Base-by-base conservation (phyloP, 2,329 filamentous ascomycete genomes). In the Raffaelea ambrosiae region DNA sequence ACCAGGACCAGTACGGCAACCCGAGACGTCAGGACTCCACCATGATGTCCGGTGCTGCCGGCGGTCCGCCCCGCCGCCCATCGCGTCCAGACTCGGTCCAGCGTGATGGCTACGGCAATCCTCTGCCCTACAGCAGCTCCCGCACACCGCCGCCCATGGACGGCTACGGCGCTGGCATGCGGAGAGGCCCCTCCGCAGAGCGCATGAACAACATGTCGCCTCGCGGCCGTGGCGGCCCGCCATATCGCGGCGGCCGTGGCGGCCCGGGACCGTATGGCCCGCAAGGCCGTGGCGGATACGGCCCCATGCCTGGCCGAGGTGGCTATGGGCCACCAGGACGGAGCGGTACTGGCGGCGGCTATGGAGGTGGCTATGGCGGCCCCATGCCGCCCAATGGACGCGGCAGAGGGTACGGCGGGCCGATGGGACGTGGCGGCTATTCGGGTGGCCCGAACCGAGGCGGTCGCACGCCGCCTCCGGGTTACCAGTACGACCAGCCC, bases 61-160 rank as follows among this genome's bases (percentile, higher is more conserved):
- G 46, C 19, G 62, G 57, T 50, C 35, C 36, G 19, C 49, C 46
- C 45, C 18, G 64, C 57, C 55, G 54, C 35, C 52, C 52, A 22
- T 46, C 41, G 18, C 49, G 49, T 11, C 48, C 46, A 3, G 64
- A 57, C 44, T 73, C 73, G 35, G 56, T 61, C 39, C 59, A 62
- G 57, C 40, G 66, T 14, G 84, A 88, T 54, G 79, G 81, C 52
- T 87, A 84, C 54, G 84, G 82, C 41, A 86, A 86, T 59, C 66
- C 70, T 3, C 63, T 75, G 38, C 49, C 54, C 13, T 54, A 55
- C 36, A 83, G 81, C 40, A 85, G 84, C 58, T 66, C 70, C 10
- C 64, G 73, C 26, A 62, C 65, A 35, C 66, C 60, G n/a, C 55
- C 60, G 18, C 55, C 65, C 1, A 59, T 61, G 5, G 72, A 72